These are phyloP conservation scores for Soucietia sequanensis DNA, from an alignment of 805 yeast genomes.

Conservation along the genomic window DNA sequence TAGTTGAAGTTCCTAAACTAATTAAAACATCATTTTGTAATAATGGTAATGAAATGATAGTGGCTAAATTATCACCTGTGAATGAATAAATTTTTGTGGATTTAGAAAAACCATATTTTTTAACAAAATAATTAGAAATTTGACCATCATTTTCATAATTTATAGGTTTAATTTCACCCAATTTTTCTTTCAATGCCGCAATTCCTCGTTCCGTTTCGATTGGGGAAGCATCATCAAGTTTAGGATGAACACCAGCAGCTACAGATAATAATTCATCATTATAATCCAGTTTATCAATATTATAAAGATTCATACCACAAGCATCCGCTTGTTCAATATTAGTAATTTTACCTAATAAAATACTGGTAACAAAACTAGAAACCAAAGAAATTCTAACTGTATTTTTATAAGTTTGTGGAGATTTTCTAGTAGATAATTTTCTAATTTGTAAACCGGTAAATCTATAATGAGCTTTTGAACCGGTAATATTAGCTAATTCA, in stretches of 20 bases:
- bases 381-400: constrained; percentile 71
- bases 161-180: constrained; percentile 54
- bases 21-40: constrained; percentile 72
- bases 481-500: constrained; percentile 64
- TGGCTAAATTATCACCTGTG: constrained; percentile 91
- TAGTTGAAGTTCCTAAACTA: constrained; percentile 90
- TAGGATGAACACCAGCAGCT: constrained; percentile 51
- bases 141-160: constrained; percentile 50
- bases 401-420: constrained; percentile 50
- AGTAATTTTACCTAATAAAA: constrained; percentile 63
- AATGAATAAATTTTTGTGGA: constrained; percentile 68
- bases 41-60: constrained; percentile 79
- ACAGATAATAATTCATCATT: constrained; percentile 54
- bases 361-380: constrained; percentile 72
- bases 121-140: constrained; percentile 58
- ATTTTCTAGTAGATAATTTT: constrained; percentile 56
- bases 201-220: constrained; percentile 26
- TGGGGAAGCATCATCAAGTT: constrained; percentile 34
- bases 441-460: constrained; percentile 93
- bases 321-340: constrained; percentile 81
- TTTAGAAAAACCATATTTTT: constrained; percentile 60
- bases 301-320: constrained; percentile 91
- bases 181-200: constrained; percentile 44
- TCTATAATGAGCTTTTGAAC: constrained; percentile 84
- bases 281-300: constrained; percentile 56